These are phyloP conservation scores for Monilinia fructicola DNA, from an alignment of 2,329 filamentous ascomycete species.

Conservation along the genomic window DNA sequence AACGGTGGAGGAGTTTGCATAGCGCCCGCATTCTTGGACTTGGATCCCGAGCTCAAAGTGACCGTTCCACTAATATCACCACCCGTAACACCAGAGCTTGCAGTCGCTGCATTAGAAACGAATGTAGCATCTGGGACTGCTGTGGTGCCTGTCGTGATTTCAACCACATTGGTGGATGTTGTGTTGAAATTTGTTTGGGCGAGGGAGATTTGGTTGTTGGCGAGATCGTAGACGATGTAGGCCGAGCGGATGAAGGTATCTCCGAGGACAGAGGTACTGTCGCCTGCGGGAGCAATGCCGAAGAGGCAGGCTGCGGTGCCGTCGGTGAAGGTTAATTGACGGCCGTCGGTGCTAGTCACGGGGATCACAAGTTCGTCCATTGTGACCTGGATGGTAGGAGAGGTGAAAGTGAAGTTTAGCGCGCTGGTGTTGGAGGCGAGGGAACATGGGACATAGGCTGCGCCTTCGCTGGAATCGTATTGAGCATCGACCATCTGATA, in stretches of 20 bases:
- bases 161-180: slow-evolving; percentile 50
- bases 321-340: slow-evolving; percentile 52
- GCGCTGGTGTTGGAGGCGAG: slow-evolving; percentile 45
- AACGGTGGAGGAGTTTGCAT: slow-evolving; percentile 26
- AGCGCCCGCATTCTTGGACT: slow-evolving; percentile 25
- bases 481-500: slow-evolving; percentile 59
- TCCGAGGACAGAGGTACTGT: slow-evolving; percentile 61
- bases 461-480: slow-evolving; percentile 53
- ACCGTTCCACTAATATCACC: slow-evolving; percentile 27
- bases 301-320: slow-evolving; percentile 62
- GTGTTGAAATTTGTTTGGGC: slow-evolving; percentile 66
- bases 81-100: slow-evolving; percentile 42
- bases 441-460: slow-evolving; percentile 63
- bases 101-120: slow-evolving; percentile 51
- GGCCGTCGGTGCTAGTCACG: slow-evolving; percentile 47
- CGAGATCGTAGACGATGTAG: slow-evolving; percentile 74
- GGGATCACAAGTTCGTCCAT: slow-evolving; percentile 61
- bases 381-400: slow-evolving; percentile 53
- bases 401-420: slow-evolving; percentile 56
- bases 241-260: slow-evolving; percentile 74
- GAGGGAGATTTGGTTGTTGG: slow-evolving; percentile 68
- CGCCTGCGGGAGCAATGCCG: slow-evolving; percentile 60
- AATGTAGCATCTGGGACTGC: slow-evolving; percentile 55
- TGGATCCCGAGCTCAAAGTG: slow-evolving; percentile 26
- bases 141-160: slow-evolving; percentile 53